Conservation (phyloP, 2,329 filamentous ascomycete genomes). For the Xylaria multiplex region DNA sequence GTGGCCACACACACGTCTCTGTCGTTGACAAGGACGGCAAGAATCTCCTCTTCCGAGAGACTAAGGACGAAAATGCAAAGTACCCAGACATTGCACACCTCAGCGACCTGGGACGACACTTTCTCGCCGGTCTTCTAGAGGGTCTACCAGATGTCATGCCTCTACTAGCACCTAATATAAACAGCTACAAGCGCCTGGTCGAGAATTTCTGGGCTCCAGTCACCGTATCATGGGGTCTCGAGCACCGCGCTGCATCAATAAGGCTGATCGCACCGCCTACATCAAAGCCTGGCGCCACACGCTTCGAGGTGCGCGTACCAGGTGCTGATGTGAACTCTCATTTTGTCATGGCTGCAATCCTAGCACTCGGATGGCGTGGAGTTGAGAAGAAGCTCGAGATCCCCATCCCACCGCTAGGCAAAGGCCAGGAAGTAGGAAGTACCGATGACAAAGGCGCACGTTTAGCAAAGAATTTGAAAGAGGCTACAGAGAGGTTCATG, state of each 20-base stretch:
- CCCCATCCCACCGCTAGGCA: conserved; percentile 81
- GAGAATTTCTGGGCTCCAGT: conserved; percentile 99
- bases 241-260: conserved; percentile 92
- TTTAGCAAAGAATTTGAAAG: conserved; percentile 84
- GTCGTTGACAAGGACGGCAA: conserved; percentile 81
- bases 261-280: conserved; percentile 90
- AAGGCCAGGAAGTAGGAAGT: conserved; percentile 83
- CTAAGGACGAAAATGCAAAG: conserved; percentile 74
- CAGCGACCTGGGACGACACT: conserved; percentile 89
- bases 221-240: conserved; percentile 95
- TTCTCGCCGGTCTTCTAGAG: conserved; percentile 88
- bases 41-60: conserved; percentile 83
- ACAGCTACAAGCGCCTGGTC: conserved; percentile 97
- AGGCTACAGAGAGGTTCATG: conserved; percentile 83
- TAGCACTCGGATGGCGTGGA: conserved; percentile 89
- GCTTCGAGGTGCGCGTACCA: conserved; percentile 91
- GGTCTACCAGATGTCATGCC: conserved; percentile 97
- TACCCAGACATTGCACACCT: conserved; percentile 82
- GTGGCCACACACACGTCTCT: conserved; percentile 94
- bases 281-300: conserved; percentile 82
- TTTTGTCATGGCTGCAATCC: conserved; percentile 84
- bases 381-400: conserved; percentile 92
- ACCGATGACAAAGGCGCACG: conserved; percentile 75
- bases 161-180: conserved; percentile 90
- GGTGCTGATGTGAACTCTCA: conserved; percentile 95